Conservation (phyloP, 176 grass and related monocot species). For the Alloteropsis semialata region DNA sequence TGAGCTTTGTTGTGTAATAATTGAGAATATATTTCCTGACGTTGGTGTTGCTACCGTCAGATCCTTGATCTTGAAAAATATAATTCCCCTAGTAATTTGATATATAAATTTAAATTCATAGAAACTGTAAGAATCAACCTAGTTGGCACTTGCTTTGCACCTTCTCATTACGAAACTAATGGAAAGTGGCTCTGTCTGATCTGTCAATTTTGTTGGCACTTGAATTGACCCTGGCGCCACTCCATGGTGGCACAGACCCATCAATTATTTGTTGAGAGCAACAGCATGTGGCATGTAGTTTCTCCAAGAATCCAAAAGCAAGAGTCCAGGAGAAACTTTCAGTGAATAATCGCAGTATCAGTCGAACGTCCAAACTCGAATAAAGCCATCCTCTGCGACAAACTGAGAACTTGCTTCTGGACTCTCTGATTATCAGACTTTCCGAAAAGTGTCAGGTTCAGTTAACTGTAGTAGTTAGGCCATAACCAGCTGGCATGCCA, state of each 20-base stretch:
- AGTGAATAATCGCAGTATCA: not conserved
- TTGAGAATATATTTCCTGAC: not conserved
- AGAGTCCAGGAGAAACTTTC: not conserved
- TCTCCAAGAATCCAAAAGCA: not conserved
- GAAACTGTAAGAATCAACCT: not conserved
- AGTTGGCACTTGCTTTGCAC: not conserved
- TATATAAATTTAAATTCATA: not conserved
- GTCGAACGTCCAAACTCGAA: not conserved
- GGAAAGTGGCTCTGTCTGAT: not conserved
- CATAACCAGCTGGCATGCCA: not conserved
- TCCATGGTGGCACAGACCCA: not conserved
- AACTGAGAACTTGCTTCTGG: not conserved
- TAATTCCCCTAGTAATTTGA: not conserved
- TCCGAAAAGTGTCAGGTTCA: not conserved
- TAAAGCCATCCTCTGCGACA: not conserved
- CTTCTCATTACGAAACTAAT: not conserved
- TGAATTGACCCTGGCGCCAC: not conserved
- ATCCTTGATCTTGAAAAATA: not conserved
- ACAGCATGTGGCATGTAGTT: not conserved
- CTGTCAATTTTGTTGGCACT: conserved; percentile 18
- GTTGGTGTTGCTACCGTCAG: not conserved
- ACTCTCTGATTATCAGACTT: not conserved
- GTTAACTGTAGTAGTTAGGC: too few species aligned
- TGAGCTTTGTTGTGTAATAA: not conserved
- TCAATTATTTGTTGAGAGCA: conserved; percentile 20